Percentiles rank a stretch among this genome's conserved stretches.
Evolutionary conservation across 2,329 filamentous ascomycete species (phyloP).

Genomic region (Colletotrichum echinochloae): DNA sequence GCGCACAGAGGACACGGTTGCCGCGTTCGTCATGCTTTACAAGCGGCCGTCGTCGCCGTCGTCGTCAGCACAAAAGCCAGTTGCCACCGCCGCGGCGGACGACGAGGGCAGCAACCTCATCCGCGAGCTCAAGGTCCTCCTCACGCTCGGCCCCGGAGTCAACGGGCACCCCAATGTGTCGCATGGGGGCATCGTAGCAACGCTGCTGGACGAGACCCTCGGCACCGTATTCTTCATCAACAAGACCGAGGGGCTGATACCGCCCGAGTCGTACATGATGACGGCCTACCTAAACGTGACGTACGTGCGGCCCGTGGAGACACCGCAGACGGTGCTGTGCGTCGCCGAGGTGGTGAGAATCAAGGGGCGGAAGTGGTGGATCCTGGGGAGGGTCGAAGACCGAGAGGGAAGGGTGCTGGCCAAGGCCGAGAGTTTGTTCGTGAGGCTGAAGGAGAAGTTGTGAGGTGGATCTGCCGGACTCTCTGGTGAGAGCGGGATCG

Average conservation of each 20-base stretch:
- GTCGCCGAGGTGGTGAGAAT: slow-evolving; percentile 49
- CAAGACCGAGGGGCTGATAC: slow-evolving; percentile 46
- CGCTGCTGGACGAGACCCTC: slow-evolving; percentile 54
- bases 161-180: slow-evolving; percentile 49
- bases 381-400: slow-evolving; percentile 50
- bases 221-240: slow-evolving; percentile 54
- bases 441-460: slow-evolving; percentile 35
- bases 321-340: slow-evolving; percentile 49
- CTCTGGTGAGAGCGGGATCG: not conserved
- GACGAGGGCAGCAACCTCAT: slow-evolving; percentile 46
- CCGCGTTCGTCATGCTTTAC: slow-evolving; percentile 53
- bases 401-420: slow-evolving; percentile 48
- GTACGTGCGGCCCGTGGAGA: slow-evolving; percentile 50
- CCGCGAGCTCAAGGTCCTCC: slow-evolving; percentile 47
- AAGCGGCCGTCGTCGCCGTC: slow-evolving; percentile 37
- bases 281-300: slow-evolving; percentile 52
- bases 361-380: slow-evolving; percentile 51
- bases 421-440: slow-evolving; percentile 42
- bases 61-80: not conserved
- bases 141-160: slow-evolving; percentile 50
- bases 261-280: slow-evolving; percentile 48
- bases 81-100: not conserved
- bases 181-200: slow-evolving; percentile 54
- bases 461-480: slow-evolving; percentile 7
- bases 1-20: slow-evolving; percentile 46